A percentile compares a stretch with the other conserved stretches of the same genome.
These are phyloP conservation scores for Boletus vinaceobasis DNA, from an alignment of 768 basidiomycete genomes.

Conservation along the genomic window DNA sequence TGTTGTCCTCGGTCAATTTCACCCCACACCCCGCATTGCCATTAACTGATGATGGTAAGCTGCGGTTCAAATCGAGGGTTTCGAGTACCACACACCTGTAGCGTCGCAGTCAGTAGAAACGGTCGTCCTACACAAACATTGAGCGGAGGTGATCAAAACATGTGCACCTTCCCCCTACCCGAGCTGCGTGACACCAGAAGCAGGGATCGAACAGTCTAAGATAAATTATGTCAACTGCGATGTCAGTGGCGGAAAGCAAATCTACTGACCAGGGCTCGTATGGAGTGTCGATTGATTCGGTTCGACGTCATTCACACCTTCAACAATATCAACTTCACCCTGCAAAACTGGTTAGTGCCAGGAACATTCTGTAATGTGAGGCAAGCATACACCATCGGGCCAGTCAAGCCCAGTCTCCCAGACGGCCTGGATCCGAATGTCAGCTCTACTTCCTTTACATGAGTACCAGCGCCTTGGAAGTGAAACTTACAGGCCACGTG, in stretches of 20 bases:
- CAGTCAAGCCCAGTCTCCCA: constrained; percentile 29
- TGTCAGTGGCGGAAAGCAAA: neutral
- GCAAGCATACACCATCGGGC: constrained; percentile 22
- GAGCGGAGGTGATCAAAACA: neutral
- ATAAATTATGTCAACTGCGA: neutral
- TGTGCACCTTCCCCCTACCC: constrained; percentile 16
- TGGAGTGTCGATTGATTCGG: constrained; percentile 56
- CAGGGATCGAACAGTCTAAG: constrained; percentile 29
- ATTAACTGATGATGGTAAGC: constrained; percentile 17
- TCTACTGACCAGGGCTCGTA: constrained; percentile 43
- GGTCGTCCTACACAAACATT: constrained; percentile 13
- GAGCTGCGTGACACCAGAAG: constrained; percentile 17
- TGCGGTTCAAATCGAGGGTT: neutral
- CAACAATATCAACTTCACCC: constrained; percentile 33
- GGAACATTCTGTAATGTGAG: neutral
- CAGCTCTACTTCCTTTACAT: constrained; percentile 9
- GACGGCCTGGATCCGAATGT: constrained; percentile 20
- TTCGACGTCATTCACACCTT: constrained; percentile 49
- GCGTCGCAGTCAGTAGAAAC: constrained; percentile 23
- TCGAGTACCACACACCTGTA: constrained; percentile 10
- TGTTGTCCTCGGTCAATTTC: constrained; percentile 15
- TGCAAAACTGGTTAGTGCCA: constrained; percentile 6
- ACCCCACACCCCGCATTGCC: constrained; percentile 41
- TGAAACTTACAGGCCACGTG: constrained; percentile 35
- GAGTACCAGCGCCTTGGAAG: neutral